Conservation (phyloP, 352 stramenopile species). For the Peronospora farinosa region DNA sequence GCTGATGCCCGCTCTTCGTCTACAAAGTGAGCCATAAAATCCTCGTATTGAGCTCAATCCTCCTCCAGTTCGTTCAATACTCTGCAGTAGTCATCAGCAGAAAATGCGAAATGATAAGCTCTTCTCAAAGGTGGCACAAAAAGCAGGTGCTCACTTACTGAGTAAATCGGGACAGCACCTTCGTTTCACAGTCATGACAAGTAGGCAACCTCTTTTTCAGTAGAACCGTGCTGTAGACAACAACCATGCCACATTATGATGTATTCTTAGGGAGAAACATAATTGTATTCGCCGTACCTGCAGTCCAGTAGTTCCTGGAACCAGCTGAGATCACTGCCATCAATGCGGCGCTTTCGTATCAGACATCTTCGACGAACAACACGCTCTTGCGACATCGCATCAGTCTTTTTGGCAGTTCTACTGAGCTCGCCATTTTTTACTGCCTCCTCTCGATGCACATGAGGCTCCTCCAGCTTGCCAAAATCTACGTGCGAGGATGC, state of each 20-base stretch:
- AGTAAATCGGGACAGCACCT: no score
- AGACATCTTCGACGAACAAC: no score
- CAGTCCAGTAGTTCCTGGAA: no score
- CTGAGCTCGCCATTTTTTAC: not conserved
- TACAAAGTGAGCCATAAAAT: conserved; percentile 46
- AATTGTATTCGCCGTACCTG: no score
- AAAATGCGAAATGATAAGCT: conserved; percentile 7
- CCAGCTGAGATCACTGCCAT: no score
- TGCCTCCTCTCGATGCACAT: conserved; percentile 5
- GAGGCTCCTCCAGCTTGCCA: conserved; percentile 15
- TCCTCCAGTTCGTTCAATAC: conserved; percentile 40
- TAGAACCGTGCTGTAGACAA: no score
- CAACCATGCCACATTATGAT: no score
- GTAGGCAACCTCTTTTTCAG: no score
- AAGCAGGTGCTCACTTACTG: no score
- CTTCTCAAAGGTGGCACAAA: not conserved
- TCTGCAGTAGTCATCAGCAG: conserved; percentile 22
- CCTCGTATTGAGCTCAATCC: conserved; percentile 48
- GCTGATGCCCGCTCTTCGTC: conserved; percentile 23
- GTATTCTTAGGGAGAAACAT: no score
- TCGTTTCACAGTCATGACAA: no score
- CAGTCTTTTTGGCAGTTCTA: conserved; percentile 2
- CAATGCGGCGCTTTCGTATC: no score
- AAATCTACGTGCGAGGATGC: conserved; percentile 36
- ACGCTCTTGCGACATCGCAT: not conserved